phyloP scores from a whole-genome alignment of 495 filamentous ascomycete genomes.

The Sphaerosporella brunnea region DNA sequence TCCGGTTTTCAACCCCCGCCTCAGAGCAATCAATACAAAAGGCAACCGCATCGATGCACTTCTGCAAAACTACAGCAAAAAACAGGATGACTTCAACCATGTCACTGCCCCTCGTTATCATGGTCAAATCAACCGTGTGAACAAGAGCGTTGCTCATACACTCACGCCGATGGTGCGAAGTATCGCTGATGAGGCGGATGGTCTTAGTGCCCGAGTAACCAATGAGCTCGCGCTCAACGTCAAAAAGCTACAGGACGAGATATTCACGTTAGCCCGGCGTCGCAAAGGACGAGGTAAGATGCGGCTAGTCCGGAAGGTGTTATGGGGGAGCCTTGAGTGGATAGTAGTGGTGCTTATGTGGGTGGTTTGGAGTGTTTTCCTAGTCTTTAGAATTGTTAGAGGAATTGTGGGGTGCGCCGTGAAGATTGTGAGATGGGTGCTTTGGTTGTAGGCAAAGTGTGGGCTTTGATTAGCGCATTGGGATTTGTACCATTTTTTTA shows the following conservation, averaged over 20 bases:
- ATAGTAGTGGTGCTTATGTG: constrained; percentile 32
- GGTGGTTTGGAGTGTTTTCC: constrained; percentile 33
- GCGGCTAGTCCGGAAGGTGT: constrained; percentile 27
- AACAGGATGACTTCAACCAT: constrained; percentile 11
- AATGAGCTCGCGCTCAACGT: constrained; percentile 19
- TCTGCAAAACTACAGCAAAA: constrained; percentile 1
- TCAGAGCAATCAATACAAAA: neutral
- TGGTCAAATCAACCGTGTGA: constrained; percentile 9
- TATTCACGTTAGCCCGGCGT: constrained; percentile 15
- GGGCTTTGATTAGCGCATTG: too few relatives aligned
- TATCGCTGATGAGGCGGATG: constrained; percentile 19
- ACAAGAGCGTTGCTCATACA: constrained; percentile 7
- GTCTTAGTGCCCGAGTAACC: constrained; percentile 14
- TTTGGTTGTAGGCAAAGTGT: constrained; percentile 27
- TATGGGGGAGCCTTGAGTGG: constrained; percentile 29
- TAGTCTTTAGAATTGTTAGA: constrained; percentile 26
- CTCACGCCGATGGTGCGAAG: constrained; percentile 10
- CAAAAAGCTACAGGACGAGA: constrained; percentile 19
- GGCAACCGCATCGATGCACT: neutral
- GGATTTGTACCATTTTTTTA: too few relatives aligned
- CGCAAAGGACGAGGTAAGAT: constrained; percentile 21
- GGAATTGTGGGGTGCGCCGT: constrained; percentile 11
- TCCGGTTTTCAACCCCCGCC: constrained; percentile 9
- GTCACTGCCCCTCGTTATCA: constrained; percentile 12
- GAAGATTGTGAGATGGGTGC: constrained; percentile 16